Conservation (phyloP, 352 stramenopile species). For the Pythium rishiriense region DNA sequence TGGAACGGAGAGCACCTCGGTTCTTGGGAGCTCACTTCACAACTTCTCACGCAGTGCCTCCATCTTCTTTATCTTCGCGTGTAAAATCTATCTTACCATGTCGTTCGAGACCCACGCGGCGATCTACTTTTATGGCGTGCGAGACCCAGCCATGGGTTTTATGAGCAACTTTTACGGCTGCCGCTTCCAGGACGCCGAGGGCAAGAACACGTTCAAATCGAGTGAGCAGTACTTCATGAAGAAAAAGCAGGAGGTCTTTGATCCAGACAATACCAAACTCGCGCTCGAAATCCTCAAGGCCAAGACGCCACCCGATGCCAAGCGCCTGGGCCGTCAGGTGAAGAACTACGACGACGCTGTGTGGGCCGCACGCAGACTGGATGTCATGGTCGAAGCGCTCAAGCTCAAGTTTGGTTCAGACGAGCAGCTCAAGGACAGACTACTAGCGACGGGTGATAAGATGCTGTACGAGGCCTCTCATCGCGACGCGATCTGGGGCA, state of each 20-base stretch:
- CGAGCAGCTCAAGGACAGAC: slow-evolving; percentile 30
- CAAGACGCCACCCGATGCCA: slow-evolving; percentile 45
- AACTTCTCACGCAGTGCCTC: not conserved
- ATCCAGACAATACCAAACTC: slow-evolving; percentile 40
- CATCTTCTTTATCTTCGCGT: not conserved
- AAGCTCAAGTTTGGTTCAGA: slow-evolving; percentile 60
- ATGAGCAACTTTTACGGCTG: slow-evolving; percentile 71
- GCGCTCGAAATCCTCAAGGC: slow-evolving; percentile 48
- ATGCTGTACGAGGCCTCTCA: slow-evolving; percentile 55
- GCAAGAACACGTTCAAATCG: slow-evolving; percentile 43
- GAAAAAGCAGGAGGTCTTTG: slow-evolving; percentile 67
- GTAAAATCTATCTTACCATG: not conserved
- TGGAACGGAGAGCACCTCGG: too few relatives aligned
- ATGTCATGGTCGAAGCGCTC: slow-evolving; percentile 57
- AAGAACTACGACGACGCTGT: slow-evolving; percentile 51
- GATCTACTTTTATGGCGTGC: slow-evolving; percentile 61
- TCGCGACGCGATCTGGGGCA: slow-evolving; percentile 58
- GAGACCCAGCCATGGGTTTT: slow-evolving; percentile 40
- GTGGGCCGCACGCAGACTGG: slow-evolving; percentile 42
- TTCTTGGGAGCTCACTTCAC: not conserved
- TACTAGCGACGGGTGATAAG: slow-evolving; percentile 50
- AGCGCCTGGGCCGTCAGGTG: slow-evolving; percentile 55
- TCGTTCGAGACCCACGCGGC: slow-evolving; percentile 30
- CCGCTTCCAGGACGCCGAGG: slow-evolving; percentile 39
- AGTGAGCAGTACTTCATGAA: slow-evolving; percentile 80